Conservation (phyloP, 2,329 filamentous ascomycete genomes). For the Alternaria brassicicola region DNA sequence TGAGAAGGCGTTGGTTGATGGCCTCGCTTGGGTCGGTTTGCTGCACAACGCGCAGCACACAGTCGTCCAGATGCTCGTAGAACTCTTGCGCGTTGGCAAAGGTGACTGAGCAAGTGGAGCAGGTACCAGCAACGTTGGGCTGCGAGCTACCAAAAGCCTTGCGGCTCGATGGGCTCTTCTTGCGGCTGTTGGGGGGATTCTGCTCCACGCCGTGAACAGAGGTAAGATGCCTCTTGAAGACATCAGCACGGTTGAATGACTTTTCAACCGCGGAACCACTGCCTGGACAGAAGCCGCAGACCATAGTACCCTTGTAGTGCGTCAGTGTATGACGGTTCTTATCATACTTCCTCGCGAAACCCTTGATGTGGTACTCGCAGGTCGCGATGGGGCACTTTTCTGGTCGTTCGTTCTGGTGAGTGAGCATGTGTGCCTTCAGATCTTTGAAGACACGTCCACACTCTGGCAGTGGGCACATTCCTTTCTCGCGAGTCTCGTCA, state of each 20-base stretch:
- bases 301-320: constrained; percentile 97
- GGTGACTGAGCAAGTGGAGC: constrained; percentile 85
- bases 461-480: constrained; percentile 79
- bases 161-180: constrained; percentile 66
- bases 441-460: constrained; percentile 90
- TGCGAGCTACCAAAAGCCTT: constrained; percentile 74
- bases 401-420: constrained; percentile 86
- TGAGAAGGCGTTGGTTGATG: constrained; percentile 52
- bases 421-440: constrained; percentile 91
- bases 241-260: constrained; percentile 93
- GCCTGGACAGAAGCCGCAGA: constrained; percentile 91
- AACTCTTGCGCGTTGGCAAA: constrained; percentile 93
- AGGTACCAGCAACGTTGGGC: constrained; percentile 73
- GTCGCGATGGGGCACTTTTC: constrained; percentile 93
- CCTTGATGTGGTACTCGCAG: constrained; percentile 91
- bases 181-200: constrained; percentile 87
- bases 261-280: constrained; percentile 89
- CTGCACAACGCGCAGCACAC: constrained; percentile 66
- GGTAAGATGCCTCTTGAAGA: constrained; percentile 93
- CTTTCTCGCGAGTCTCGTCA: constrained; percentile 66
- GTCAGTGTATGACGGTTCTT: constrained; percentile 94
- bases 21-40: constrained; percentile 51
- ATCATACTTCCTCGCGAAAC: constrained; percentile 94
- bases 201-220: constrained; percentile 92
- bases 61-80: constrained; percentile 89